phyloP scores from a whole-genome alignment of 1,139 yeast genomes.

The Hyphopichia burtonii region DNA sequence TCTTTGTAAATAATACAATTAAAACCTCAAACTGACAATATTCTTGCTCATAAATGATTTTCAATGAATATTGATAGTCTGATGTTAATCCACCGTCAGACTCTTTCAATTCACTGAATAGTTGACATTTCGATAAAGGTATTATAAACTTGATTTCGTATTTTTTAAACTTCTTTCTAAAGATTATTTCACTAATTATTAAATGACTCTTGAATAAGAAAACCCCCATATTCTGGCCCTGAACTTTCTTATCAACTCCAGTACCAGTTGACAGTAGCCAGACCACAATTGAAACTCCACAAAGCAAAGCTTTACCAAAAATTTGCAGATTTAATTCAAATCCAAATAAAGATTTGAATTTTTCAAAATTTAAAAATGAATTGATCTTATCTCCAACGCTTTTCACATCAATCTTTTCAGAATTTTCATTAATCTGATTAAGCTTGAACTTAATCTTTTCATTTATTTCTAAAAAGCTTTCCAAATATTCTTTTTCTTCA shows the following conservation, averaged over 20 bases:
- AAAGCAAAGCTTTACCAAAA: slow-evolving; percentile 39
- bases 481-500: no score
- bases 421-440: slow-evolving; percentile 23
- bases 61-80: slow-evolving; percentile 29
- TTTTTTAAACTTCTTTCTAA: slow-evolving; percentile 14
- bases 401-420: slow-evolving; percentile 10
- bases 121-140: slow-evolving; percentile 40
- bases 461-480: no score
- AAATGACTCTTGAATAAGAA: slow-evolving; percentile 54
- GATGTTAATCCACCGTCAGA: slow-evolving; percentile 39
- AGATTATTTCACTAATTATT: slow-evolving; percentile 21
- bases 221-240: slow-evolving; percentile 10
- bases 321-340: slow-evolving; percentile 27
- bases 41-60: slow-evolving; percentile 45
- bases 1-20: slow-evolving; percentile 28
- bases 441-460: slow-evolving; percentile 21
- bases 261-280: slow-evolving; percentile 31
- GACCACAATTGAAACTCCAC: slow-evolving; percentile 38
- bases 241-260: slow-evolving; percentile 11
- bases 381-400: slow-evolving; percentile 9
- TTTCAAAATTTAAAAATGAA: slow-evolving; percentile 12
- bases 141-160: slow-evolving; percentile 44
- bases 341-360: slow-evolving; percentile 7
- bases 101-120: slow-evolving; percentile 21
- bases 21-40: slow-evolving; percentile 45